Percentiles rank a stretch among this genome's conserved stretches.
phyloP scores from a whole-genome alignment of 164 flowering plant species.

The Berberis vulgaris region DNA sequence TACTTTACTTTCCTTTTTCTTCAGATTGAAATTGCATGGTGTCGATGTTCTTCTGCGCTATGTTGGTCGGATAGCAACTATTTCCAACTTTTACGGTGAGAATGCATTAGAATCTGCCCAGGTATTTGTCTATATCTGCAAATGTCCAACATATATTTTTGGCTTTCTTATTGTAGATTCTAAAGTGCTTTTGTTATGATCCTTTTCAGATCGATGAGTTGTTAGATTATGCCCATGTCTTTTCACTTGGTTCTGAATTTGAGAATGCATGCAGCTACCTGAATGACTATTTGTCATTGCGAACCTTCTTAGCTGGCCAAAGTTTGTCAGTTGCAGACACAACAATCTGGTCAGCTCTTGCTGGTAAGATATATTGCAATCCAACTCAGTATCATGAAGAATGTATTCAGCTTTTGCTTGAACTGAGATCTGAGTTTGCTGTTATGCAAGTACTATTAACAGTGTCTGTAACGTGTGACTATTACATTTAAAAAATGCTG shows the following conservation, averaged over 20 bases:
- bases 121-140: constrained; percentile 25
- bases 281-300: constrained; percentile 42
- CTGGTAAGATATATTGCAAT: constrained; percentile 35
- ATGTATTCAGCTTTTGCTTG: background rate
- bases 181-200: background rate
- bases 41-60: constrained; percentile 42
- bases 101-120: constrained; percentile 46
- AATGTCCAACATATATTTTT: background rate
- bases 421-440: background rate
- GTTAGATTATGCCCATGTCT: constrained; percentile 55
- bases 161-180: background rate
- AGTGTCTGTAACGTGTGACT: too few species aligned
- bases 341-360: constrained; percentile 80
- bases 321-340: constrained; percentile 67
- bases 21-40: constrained; percentile 50
- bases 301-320: constrained; percentile 61
- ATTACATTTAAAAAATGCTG: too few species aligned
- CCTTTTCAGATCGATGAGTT: constrained; percentile 66
- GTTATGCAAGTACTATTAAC: too few species aligned
- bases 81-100: constrained; percentile 41
- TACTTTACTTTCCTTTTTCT: background rate
- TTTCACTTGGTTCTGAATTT: constrained; percentile 73
- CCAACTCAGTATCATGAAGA: background rate
- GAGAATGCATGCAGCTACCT: constrained; percentile 64
- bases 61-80: constrained; percentile 43